phyloP scores from a whole-genome alignment of 2,329 filamentous ascomycete genomes.

The Colletotrichum liaoningense region DNA sequence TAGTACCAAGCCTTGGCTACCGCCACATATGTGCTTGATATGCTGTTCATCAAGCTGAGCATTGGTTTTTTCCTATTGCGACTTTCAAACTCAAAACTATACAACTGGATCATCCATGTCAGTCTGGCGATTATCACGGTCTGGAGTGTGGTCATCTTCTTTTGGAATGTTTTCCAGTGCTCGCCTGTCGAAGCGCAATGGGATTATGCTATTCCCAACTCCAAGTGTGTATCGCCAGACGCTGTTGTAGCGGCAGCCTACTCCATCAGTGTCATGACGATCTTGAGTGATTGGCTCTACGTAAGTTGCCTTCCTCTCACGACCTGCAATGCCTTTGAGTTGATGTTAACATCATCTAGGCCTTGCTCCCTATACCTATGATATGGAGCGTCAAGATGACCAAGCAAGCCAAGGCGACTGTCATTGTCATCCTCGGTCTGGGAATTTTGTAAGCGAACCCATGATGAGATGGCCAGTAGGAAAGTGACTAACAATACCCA shows the following conservation, averaged over 20 bases:
- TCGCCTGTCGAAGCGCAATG: conserved; percentile 62
- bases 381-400: conserved; percentile 67
- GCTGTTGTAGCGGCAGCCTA: conserved; percentile 62
- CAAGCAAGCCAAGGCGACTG: conserved; percentile 61
- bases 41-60: conserved; percentile 69
- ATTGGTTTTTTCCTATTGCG: conserved; percentile 64
- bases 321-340: background rate
- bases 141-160: conserved; percentile 60
- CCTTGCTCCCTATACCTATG: conserved; percentile 65
- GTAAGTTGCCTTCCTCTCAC: conserved; percentile 42
- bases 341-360: conserved; percentile 43
- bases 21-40: conserved; percentile 61
- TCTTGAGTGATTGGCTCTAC: conserved; percentile 66
- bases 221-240: conserved; percentile 55
- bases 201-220: conserved; percentile 59
- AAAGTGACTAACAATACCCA: conserved; percentile 37
- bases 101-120: conserved; percentile 59
- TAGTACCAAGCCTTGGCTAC: conserved; percentile 65
- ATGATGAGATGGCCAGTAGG: background rate
- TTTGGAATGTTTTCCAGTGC: conserved; percentile 66
- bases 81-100: conserved; percentile 57
- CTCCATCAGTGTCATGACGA: conserved; percentile 62
- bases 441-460: conserved; percentile 59
- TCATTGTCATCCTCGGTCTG: conserved; percentile 60
- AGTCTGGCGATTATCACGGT: conserved; percentile 59